Base-by-base conservation (phyloP, 257 asterid species). In the Penstemon newberryi region DNA sequence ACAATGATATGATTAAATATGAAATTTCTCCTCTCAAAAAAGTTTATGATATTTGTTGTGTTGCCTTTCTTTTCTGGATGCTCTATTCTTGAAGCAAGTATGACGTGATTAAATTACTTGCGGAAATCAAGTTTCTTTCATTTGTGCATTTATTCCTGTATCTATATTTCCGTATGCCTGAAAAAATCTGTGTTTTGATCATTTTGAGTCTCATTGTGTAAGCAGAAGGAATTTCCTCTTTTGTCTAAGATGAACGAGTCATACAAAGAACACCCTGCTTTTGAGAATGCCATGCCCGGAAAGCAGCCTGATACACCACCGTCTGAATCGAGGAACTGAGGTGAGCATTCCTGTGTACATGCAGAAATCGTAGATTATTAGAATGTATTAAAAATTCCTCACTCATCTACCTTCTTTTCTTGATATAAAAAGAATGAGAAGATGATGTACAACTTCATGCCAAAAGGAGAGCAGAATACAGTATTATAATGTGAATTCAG, bases 251-350 rank as follows among this genome's bases (percentile, higher is more conserved):
- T 80, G 13, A 57, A 39, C 9, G 74, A 78, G 49, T 73, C 86
- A 19, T 83, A 80, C 59, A 55, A 59, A 56, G 72, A 78, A 66
- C 77, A 75, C 55, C 72, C 75, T 18, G 80, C 84, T 61, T 80
- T 80, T 59, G 60, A 56, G 19, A 82, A 78, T 73, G 88, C 83
- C 54, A 61, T 77, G 81, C 89, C 86, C 4, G 85, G 63, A 75
- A 84, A 74, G 67, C 86, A 84, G 70, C 85, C 86, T 56, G 86
- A 79, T 70, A 11, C 89, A 38, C 81, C 83, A 3, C 75, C 80
- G 40, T 25, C 33, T 25, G 78, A 79, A 46, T 75, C 69, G 18
- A 69, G 76, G 56, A 71, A 46, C 62, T 71, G 75, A 79, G 75
- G 68, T 67, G 37, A 62, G 18, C 46, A 56, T 45, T 54, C 43